Evolutionary conservation across 768 basidiomycete species (phyloP), one percentile per base, ranked within the genome.

Genomic region (Neoboletus brunneissimus): DNA sequence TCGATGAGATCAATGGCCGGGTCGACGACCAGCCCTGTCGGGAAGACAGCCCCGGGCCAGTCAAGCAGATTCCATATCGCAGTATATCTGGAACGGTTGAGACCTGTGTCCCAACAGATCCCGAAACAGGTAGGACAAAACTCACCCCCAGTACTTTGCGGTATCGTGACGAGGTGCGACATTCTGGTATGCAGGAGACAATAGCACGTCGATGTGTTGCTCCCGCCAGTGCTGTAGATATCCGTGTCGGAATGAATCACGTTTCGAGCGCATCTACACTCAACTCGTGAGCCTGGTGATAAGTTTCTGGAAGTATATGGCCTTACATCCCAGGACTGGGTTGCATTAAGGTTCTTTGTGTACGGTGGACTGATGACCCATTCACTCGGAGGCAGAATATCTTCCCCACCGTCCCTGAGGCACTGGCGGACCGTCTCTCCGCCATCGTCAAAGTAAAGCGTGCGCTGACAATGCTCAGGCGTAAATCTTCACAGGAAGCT

Each of bases 11-110:
- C 73, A 15, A 68, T 5, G 2, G 58, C 32, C 32, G 73, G 62
- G 48, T 73, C 66, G 43, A 56, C 58, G 20, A 56, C 40, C 29
- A 73, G 67, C n/a, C 77, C 76, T 23, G 74, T 76, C 8, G 78
- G 79, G 65, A 80, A 76, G 8, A 78, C 74, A 4, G 70, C 73
- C 1, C 72, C 71, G 0, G 79, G 74, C 50, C 75, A 79, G 62
- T 81, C 78, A 12, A 73, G 62, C 12, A 80, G 60, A 54, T 81
- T 81, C 69, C 73, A 77, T 20, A 75, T 59, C 12, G 67, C 72
- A 0, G 78, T 78, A 52, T 78, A 79, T 10, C 75, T 74, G 31
- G 15, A 23, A 20, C n/a, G 20, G 5, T 20, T 0, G 32, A 7
- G n/a, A n/a, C n/a, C n/a, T n/a, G n/a, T n/a, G n/a, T n/a, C n/a